Base-by-base conservation (phyloP, 2,329 filamentous ascomycete genomes). In the Epichloe sp. region DNA sequence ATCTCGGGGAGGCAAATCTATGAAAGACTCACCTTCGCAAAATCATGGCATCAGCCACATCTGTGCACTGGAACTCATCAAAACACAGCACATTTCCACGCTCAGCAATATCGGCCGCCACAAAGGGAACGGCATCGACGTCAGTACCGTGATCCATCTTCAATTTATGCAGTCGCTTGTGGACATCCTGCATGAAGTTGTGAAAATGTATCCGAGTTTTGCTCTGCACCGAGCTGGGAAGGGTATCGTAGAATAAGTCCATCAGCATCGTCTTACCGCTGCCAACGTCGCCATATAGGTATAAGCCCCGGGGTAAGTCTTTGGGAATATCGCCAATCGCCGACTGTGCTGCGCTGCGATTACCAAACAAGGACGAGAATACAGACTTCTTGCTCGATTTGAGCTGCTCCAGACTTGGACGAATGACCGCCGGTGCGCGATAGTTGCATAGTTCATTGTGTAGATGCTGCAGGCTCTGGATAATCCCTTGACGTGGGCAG, bases 261-360 rank as follows among this genome's bases (percentile, higher is more conserved):
- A 98, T 98, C 63, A 98, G 75, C 93, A 98, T 98, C 2, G 93
- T 98, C 76, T 98, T 98, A 55, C 93, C 93, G 61, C 88, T 94
- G 41, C 93, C 93, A 2, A 98, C 93, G 65, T 98, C 93, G 53
- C 93, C 93, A 62, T 87, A 96, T 66, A 98, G 85, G 68, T 98
- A 98, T 35, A 98, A 70, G 0, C 93, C 93, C 57, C 88, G 85
- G 0, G 93, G 93, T 1, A 96, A 73, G 56, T 84, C 76, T n/a
- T 76, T 68, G 1, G 88, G 82, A 21, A 94, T 85, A 5, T 70
- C 67, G 48, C 69, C 68, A 15, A 75, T 68, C 58, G 67, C 55
- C 52, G 66, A 52, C 60, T 66, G 56, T 51, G 63, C 51, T 59
- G 68, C 58, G 59, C 65, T 53, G 59, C 68, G 68, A 12, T 70